Conservation (phyloP, 768 basidiomycete species). For the Cystofilobasidium bisporidii region DNA sequence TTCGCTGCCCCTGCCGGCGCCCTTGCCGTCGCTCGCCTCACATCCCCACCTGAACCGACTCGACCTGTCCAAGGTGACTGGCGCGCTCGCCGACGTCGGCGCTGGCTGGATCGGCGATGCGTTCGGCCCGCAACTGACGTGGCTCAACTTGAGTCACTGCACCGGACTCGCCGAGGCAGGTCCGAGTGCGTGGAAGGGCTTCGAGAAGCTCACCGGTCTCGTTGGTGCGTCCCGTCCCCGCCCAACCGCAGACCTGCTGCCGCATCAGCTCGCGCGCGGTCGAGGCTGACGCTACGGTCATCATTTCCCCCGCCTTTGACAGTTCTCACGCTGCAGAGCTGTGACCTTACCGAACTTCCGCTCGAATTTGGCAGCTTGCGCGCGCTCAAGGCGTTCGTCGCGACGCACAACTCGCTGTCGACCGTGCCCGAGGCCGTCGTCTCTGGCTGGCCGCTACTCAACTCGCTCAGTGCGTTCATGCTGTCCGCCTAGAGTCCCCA, state of each 20-base stretch:
- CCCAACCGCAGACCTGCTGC: not conserved
- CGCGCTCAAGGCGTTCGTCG: constrained; percentile 26
- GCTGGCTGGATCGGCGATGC: constrained; percentile 26
- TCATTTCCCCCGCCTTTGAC: not conserved
- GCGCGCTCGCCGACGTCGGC: not conserved
- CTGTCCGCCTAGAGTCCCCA: not conserved
- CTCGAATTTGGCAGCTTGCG: constrained; percentile 13
- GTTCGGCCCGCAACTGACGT: constrained; percentile 21
- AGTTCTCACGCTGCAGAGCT: constrained; percentile 22
- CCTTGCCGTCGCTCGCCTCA: not conserved
- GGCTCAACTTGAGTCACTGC: constrained; percentile 20
- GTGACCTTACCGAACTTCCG: constrained; percentile 11
- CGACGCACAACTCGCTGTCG: constrained; percentile 20
- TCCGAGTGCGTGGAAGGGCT: constrained; percentile 11
- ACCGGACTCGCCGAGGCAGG: not conserved
- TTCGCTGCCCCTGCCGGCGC: not conserved
- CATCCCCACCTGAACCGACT: constrained; percentile 19
- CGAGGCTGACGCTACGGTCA: too few species aligned
- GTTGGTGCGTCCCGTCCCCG: constrained; percentile 16
- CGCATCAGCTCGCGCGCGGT: too few species aligned
- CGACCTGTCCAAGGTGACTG: constrained; percentile 18
- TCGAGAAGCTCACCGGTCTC: constrained; percentile 22
- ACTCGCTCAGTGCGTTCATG: constrained; percentile 26
- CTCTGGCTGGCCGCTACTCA: constrained; percentile 6
- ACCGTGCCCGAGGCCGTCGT: constrained; percentile 10